phyloP scores from a whole-genome alignment of 192 early-diverging fungal genomes.

The Rhizophagus prolifer region DNA sequence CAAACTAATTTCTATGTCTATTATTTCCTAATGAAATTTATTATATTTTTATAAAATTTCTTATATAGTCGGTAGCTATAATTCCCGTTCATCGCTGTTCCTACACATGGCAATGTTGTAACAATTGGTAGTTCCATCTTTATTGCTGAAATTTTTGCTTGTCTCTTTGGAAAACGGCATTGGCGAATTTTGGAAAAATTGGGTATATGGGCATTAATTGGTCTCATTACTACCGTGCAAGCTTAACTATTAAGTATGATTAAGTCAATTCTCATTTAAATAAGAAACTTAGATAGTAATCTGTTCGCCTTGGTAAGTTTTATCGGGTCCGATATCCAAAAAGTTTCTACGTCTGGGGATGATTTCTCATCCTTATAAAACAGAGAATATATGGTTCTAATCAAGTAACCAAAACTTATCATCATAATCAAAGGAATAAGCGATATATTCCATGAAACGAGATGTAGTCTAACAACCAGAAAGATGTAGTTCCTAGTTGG shows the following conservation, averaged over 20 bases:
- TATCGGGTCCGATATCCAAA: constrained; percentile 14
- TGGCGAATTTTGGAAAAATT: too few relatives aligned
- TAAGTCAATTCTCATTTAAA: constrained; percentile 21
- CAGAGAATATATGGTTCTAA: constrained; percentile 13
- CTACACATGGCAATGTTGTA: too few relatives aligned
- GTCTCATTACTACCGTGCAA: too few relatives aligned
- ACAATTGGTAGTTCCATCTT: too few relatives aligned
- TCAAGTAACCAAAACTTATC: constrained; percentile 10
- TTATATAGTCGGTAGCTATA: too few relatives aligned
- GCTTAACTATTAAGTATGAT: constrained; percentile 17
- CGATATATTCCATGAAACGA: constrained; percentile 29
- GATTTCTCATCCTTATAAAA: constrained; percentile 23
- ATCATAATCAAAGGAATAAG: constrained; percentile 3
- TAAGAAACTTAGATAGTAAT: constrained; percentile 22
- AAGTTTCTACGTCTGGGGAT: constrained; percentile 7
- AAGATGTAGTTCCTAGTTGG: constrained; percentile 26
- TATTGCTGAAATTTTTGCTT: too few relatives aligned
- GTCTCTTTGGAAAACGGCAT: too few relatives aligned
- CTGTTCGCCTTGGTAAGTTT: constrained; percentile 22
- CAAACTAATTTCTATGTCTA: too few relatives aligned
- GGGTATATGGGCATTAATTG: too few relatives aligned
- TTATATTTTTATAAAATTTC: too few relatives aligned
- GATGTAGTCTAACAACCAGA: constrained; percentile 28
- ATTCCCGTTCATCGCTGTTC: too few relatives aligned
- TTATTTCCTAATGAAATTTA: too few relatives aligned